Percentiles rank a stretch among this genome's conserved stretches.
These are phyloP conservation scores for Myxozyma neotropica DNA, from an alignment of 805 yeast species.

Conservation along the genomic window DNA sequence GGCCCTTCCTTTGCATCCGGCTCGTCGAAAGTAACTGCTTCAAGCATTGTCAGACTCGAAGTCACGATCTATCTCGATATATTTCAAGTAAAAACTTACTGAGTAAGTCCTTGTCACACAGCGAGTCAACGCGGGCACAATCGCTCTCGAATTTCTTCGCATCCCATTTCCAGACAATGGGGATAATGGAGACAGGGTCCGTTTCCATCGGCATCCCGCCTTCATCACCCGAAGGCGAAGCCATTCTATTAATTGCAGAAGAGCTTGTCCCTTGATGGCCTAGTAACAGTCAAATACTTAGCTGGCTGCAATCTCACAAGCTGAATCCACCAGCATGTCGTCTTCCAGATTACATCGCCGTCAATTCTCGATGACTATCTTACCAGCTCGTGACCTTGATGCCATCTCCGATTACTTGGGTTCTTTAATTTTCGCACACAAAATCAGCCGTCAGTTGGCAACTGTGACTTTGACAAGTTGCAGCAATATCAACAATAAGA, in stretches of 20 bases:
- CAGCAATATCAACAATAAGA: no score
- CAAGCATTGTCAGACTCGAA: not conserved
- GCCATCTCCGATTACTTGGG: not conserved
- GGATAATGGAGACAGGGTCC: not conserved
- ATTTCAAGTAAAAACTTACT: no score
- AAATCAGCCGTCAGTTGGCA: no score
- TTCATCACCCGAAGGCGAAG: constrained; percentile 17
- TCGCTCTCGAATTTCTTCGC: constrained; percentile 2
- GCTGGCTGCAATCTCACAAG: no score
- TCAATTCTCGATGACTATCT: no score
- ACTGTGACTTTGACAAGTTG: no score
- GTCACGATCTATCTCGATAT: no score
- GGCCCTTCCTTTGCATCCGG: not conserved
- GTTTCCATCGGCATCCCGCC: not conserved
- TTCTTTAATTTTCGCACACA: no score
- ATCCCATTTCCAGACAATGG: constrained; percentile 14
- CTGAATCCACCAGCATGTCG: no score
- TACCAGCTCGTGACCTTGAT: constrained; percentile 2
- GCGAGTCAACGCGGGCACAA: not conserved
- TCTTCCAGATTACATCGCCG: no score
- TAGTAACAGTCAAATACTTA: not conserved
- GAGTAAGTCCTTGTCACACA: constrained; percentile 4
- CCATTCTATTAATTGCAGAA: constrained; percentile 1
- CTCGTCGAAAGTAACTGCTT: constrained; percentile 2
- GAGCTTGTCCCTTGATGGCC: not conserved